Conservation (phyloP, 345 rosid species). For the Pugionium dolabratum region DNA sequence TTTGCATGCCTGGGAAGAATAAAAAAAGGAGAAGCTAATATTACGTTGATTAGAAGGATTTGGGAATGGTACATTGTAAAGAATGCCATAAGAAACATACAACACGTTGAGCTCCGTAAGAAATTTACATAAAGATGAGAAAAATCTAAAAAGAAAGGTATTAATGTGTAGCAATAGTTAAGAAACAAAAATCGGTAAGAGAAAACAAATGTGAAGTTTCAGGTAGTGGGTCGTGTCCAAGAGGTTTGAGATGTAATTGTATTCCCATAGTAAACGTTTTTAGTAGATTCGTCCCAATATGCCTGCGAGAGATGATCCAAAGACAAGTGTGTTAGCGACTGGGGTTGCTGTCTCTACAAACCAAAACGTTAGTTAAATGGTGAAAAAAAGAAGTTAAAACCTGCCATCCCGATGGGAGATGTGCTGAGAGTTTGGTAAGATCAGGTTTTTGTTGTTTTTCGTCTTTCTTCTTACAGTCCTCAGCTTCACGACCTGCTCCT, state of each 20-base stretch:
- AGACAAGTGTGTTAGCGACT: constrained; percentile 14
- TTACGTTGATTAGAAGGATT: neutral
- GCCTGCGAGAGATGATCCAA: constrained; percentile 33
- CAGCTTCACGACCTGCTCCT: constrained; percentile 53
- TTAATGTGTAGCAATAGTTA: neutral
- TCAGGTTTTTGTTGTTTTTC: constrained; percentile 48
- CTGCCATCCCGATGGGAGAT: constrained; percentile 90
- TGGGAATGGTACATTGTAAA: neutral
- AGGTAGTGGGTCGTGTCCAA: constrained; percentile 41
- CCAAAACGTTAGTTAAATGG: constrained; percentile 11
- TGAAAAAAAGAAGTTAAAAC: constrained; percentile 29
- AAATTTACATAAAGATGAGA: constrained; percentile 17
- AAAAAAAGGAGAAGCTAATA: neutral
- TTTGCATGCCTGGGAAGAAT: too few species aligned
- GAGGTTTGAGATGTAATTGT: constrained; percentile 37
- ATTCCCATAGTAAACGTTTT: constrained; percentile 43
- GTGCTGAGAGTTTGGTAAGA: constrained; percentile 52
- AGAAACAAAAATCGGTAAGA: neutral
- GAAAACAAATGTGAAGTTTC: neutral
- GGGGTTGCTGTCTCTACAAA: neutral
- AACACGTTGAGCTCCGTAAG: constrained; percentile 16
- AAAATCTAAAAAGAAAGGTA: constrained; percentile 13
- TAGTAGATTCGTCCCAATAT: constrained; percentile 44
- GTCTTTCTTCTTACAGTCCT: constrained; percentile 40
- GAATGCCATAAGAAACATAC: neutral